phyloP scores from a whole-genome alignment of 164 flowering plant genomes.

The Magnolia sinica region DNA sequence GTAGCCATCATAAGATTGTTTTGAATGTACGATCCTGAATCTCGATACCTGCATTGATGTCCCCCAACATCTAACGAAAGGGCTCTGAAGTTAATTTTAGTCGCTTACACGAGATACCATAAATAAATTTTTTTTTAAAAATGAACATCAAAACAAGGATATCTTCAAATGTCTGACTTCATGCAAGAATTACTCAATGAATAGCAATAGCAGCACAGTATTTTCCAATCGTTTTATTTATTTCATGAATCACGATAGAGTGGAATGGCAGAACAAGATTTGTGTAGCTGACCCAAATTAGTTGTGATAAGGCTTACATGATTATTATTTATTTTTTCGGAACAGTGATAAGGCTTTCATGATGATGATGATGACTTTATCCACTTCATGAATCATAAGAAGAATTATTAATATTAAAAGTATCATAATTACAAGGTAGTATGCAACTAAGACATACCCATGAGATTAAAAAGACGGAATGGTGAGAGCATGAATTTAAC shows the following conservation, averaged over 20 bases:
- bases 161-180: not conserved
- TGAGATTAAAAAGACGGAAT: conserved; percentile 88
- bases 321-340: too few relatives aligned
- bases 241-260: too few relatives aligned
- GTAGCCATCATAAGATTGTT: too few relatives aligned
- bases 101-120: not conserved
- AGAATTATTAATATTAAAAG: not conserved
- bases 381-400: too few relatives aligned
- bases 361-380: not conserved
- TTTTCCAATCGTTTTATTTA: not conserved
- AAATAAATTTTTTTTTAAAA: not conserved
- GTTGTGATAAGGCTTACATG: too few relatives aligned
- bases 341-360: too few relatives aligned
- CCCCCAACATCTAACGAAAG: too few relatives aligned
- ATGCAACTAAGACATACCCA: conserved; percentile 54
- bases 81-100: too few relatives aligned
- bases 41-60: too few relatives aligned
- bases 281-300: too few relatives aligned
- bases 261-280: too few relatives aligned
- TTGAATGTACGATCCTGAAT: too few relatives aligned
- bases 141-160: not conserved
- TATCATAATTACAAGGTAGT: not conserved
- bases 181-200: not conserved
- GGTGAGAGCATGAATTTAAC: conserved; percentile 87
- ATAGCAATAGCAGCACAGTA: not conserved